phyloP scores from a whole-genome alignment of 2,329 filamentous ascomycete genomes.

The Myriosclerotinia duriaeana region DNA sequence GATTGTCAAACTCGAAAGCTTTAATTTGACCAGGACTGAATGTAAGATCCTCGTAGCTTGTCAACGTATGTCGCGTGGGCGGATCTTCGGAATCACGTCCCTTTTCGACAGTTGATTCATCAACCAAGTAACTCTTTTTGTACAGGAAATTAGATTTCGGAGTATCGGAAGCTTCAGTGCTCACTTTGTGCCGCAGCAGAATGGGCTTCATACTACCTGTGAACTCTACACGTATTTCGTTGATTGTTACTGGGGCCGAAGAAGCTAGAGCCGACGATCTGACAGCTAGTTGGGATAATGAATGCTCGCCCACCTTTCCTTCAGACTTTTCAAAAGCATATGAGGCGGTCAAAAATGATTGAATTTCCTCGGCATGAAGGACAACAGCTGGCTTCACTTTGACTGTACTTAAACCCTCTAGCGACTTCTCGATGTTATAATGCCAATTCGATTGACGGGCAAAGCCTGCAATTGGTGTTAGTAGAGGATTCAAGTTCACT shows the following conservation, averaged over 20 bases:
- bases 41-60: constrained; percentile 63
- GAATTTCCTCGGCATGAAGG: constrained; percentile 51
- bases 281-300: constrained; percentile 57
- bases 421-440: constrained; percentile 59
- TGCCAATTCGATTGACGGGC: constrained; percentile 56
- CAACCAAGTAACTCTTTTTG: constrained; percentile 31
- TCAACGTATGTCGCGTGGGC: constrained; percentile 42
- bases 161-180: constrained; percentile 9
- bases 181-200: constrained; percentile 44
- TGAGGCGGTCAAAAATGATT: constrained; percentile 55
- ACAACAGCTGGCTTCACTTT: constrained; percentile 51
- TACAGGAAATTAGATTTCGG: constrained; percentile 23
- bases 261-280: constrained; percentile 55
- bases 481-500: neutral
- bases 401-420: constrained; percentile 49
- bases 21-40: constrained; percentile 66
- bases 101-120: constrained; percentile 23
- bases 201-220: constrained; percentile 58
- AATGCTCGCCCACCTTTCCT: constrained; percentile 60
- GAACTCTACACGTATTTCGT: constrained; percentile 55
- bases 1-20: constrained; percentile 69
- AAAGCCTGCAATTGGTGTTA: constrained; percentile 49
- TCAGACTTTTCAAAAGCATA: constrained; percentile 60
- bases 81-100: constrained; percentile 16
- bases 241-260: constrained; percentile 53